Percentiles rank a stretch among this genome's conserved stretches.
phyloP scores from a whole-genome alignment of 495 filamentous ascomycete genomes.

The Hypoxylon rickii region DNA sequence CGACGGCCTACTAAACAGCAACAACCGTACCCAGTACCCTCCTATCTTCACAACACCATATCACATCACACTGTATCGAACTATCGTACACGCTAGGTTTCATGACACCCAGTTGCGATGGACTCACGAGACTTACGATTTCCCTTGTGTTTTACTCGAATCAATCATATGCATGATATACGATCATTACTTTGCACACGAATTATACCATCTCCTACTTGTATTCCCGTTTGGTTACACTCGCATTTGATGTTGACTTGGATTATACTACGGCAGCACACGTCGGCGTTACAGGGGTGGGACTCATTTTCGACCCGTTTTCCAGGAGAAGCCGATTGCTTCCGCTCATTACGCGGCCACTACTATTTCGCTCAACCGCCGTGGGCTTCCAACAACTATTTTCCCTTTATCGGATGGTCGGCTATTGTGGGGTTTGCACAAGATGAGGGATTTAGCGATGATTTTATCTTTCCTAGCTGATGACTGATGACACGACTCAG shows the following conservation, averaged over 20 bases:
- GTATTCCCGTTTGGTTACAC: slow-evolving; percentile 5
- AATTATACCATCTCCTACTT: slow-evolving; percentile 30
- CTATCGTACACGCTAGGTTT: slow-evolving; percentile 6
- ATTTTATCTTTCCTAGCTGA: slow-evolving; percentile 33
- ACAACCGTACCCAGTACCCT: not conserved
- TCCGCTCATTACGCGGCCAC: slow-evolving; percentile 24
- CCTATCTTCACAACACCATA: not conserved
- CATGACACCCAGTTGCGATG: slow-evolving; percentile 4
- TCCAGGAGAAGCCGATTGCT: not conserved
- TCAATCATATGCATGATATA: slow-evolving; percentile 27
- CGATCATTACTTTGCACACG: slow-evolving; percentile 27
- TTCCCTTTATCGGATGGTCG: slow-evolving; percentile 16
- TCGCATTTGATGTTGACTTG: slow-evolving; percentile 28
- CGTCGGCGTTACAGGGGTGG: slow-evolving; percentile 27
- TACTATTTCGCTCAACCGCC: slow-evolving; percentile 1
- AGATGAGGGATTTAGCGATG: slow-evolving; percentile 24
- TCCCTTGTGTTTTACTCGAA: slow-evolving; percentile 18
- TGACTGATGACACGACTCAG: slow-evolving; percentile 37
- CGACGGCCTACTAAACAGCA: slow-evolving; percentile 50
- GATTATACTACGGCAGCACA: slow-evolving; percentile 30
- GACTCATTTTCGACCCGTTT: slow-evolving; percentile 7
- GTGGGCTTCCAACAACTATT: slow-evolving; percentile 1
- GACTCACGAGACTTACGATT: slow-evolving; percentile 29
- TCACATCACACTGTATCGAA: slow-evolving; percentile 4
- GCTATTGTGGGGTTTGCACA: slow-evolving; percentile 24